phyloP scores from a whole-genome alignment of 345 rosid species.

The Iberis pinnata region DNA sequence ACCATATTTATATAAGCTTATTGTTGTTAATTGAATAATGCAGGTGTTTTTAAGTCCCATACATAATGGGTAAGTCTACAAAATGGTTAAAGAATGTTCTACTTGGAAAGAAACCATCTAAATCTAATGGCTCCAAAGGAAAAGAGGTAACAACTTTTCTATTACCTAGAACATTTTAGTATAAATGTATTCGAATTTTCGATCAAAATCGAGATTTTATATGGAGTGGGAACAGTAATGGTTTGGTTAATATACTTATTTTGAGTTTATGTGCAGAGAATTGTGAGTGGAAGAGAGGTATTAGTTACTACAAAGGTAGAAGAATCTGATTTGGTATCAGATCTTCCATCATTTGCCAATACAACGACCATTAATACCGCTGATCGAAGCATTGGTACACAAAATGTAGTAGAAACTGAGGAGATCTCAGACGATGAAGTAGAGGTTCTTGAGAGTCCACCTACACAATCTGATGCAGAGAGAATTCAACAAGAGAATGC shows the following conservation, averaged over 20 bases:
- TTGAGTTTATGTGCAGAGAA: slow-evolving; percentile 35
- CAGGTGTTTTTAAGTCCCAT: slow-evolving; percentile 13
- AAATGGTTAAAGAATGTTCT: slow-evolving; percentile 81
- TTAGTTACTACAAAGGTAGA: slow-evolving; percentile 48
- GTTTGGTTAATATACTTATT: neutral
- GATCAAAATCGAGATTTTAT: neutral
- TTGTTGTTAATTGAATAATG: neutral
- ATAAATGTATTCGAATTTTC: neutral
- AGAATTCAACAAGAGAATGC: slow-evolving; percentile 52
- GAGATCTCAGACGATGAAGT: slow-evolving; percentile 34
- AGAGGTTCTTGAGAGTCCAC: slow-evolving; percentile 29
- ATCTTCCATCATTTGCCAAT: slow-evolving; percentile 39
- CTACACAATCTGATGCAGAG: slow-evolving; percentile 42
- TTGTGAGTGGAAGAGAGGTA: slow-evolving; percentile 40
- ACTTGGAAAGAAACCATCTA: slow-evolving; percentile 76
- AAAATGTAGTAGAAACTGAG: slow-evolving; percentile 39
- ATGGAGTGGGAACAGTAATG: neutral
- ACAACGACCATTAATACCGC: slow-evolving; percentile 17
- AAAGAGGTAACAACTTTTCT: slow-evolving; percentile 46
- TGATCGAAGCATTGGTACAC: slow-evolving; percentile 38
- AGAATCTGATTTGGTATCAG: slow-evolving; percentile 42
- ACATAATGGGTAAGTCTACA: slow-evolving; percentile 61
- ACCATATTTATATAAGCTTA: neutral
- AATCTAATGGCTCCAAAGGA: slow-evolving; percentile 46
- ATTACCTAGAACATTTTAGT: slow-evolving; percentile 1